These are phyloP conservation scores for Trifolium subterraneum DNA, from an alignment of 306 rosid species.

Conservation along the genomic window DNA sequence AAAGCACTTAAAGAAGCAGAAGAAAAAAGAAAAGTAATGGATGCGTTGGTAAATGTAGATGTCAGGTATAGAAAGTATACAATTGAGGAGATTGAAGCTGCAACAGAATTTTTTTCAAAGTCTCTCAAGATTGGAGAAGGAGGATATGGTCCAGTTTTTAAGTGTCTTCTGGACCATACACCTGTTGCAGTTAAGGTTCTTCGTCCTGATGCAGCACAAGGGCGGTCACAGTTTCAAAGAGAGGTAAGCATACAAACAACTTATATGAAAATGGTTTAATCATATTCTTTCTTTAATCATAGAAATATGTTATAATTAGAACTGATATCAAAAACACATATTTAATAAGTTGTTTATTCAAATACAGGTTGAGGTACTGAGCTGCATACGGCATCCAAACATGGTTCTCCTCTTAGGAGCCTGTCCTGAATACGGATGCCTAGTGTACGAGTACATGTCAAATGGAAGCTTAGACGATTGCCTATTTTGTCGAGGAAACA, in stretches of 20 bases:
- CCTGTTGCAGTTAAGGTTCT: slow-evolving; percentile 89
- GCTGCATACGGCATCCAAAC: slow-evolving; percentile 95
- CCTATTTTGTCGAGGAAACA: slow-evolving; percentile 64
- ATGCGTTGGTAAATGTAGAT: slow-evolving; percentile 58
- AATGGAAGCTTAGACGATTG: slow-evolving; percentile 91
- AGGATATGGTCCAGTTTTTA: slow-evolving; percentile 93
- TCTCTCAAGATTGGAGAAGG: slow-evolving; percentile 95
- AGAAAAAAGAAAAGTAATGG: slow-evolving; percentile 66
- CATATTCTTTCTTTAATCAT: background rate
- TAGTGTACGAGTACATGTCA: slow-evolving; percentile 90
- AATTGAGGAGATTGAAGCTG: slow-evolving; percentile 85
- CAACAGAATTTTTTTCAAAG: slow-evolving; percentile 67
- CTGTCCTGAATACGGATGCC: slow-evolving; percentile 94
- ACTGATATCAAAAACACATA: background rate
- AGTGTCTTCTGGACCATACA: slow-evolving; percentile 78
- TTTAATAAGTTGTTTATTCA: background rate
- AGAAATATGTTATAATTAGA: background rate
- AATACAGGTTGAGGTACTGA: slow-evolving; percentile 81
- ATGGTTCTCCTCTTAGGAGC: slow-evolving; percentile 99
- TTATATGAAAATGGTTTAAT: background rate
- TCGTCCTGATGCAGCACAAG: slow-evolving; percentile 96
- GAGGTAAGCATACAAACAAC: slow-evolving; percentile 62
- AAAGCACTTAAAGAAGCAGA: slow-evolving; percentile 76
- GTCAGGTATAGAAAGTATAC: slow-evolving; percentile 77
- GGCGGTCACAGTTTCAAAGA: slow-evolving; percentile 85